These are phyloP conservation scores for Amniculicola lignicola DNA, from an alignment of 495 filamentous ascomycete genomes.

Conservation along the genomic window DNA sequence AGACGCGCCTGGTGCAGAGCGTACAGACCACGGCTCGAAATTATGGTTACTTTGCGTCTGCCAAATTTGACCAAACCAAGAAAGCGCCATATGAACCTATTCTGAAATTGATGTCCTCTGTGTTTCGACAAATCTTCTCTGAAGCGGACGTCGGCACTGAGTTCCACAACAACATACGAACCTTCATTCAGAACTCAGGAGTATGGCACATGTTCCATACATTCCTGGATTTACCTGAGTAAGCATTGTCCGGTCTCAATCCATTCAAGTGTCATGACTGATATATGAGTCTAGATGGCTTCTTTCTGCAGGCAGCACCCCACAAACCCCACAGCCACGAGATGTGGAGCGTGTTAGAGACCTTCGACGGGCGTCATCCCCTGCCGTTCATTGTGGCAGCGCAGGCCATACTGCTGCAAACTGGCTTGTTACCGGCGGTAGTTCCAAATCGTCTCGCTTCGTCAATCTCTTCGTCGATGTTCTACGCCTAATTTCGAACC, in stretches of 20 bases:
- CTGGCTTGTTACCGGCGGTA: conserved; percentile 65
- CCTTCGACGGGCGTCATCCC: conserved; percentile 22
- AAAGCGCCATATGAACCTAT: conserved; percentile 80
- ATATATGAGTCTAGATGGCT: no score
- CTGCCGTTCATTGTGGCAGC: conserved; percentile 25
- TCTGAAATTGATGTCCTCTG: conserved; percentile 70
- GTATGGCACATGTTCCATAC: conserved; percentile 76
- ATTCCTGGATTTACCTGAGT: conserved; percentile 76
- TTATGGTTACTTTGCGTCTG: conserved; percentile 74
- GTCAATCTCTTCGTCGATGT: conserved; percentile 83
- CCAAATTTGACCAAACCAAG: conserved; percentile 80
- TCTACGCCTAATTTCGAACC: conserved; percentile 69
- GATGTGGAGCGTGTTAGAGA: conserved; percentile 25
- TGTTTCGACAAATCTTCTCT: conserved; percentile 88
- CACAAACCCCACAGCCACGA: conserved; percentile 21
- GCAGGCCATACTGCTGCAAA: conserved; percentile 58
- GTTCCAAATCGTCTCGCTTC: conserved; percentile 71
- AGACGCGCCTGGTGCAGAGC: conserved; percentile 76
- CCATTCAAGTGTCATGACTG: no score
- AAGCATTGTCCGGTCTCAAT: no score
- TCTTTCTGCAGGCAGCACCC: conserved; percentile 50
- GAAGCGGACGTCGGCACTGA: conserved; percentile 80
- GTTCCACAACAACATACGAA: conserved; percentile 72
- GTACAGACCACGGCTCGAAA: conserved; percentile 70
- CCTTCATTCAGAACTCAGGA: conserved; percentile 59